These are phyloP conservation scores for Limonomyces culmigenus DNA, from an alignment of 1,284 basidiomycete genomes.

Conservation along the genomic window DNA sequence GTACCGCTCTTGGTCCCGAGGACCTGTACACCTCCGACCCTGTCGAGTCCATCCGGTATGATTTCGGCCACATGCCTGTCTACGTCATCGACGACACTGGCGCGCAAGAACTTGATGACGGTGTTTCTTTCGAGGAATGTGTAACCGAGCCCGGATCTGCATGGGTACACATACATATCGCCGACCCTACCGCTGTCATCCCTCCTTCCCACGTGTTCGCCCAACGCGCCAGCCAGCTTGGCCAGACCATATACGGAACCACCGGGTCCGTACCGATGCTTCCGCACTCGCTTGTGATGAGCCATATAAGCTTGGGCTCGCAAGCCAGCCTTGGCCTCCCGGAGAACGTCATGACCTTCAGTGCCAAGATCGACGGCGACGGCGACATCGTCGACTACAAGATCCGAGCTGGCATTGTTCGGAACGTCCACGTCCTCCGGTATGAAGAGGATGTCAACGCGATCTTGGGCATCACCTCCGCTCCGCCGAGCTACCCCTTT, in stretches of 20 bases:
- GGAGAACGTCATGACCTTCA: conserved; percentile 66
- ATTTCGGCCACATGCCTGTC: conserved; percentile 71
- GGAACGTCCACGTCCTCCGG: conserved; percentile 46
- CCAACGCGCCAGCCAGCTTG: conserved; percentile 28
- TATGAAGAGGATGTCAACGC: conserved; percentile 63
- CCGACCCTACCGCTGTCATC: conserved; percentile 81
- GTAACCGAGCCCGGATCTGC: conserved; percentile 33
- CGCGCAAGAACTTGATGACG: conserved; percentile 91
- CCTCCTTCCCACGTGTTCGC: conserved; percentile 43
- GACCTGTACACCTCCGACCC: conserved; percentile 43
- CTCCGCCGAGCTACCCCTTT: conserved; percentile 26
- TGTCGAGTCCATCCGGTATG: conserved; percentile 56
- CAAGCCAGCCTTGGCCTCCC: conserved; percentile 17
- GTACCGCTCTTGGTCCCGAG: conserved; percentile 27
- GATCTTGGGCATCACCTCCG: conserved; percentile 22
- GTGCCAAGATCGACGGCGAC: conserved; percentile 43
- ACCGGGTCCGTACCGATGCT: conserved; percentile 59
- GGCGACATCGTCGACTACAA: conserved; percentile 61
- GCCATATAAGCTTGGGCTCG: conserved; percentile 41
- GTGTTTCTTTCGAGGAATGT: conserved; percentile 65
- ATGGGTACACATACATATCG: conserved; percentile 90
- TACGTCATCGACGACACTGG: conserved; percentile 79
- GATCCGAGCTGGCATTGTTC: conserved; percentile 56
- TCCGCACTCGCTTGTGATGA: conserved; percentile 31
- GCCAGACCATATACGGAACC: conserved; percentile 43